Percentiles rank a stretch among this genome's conserved stretches.
Conservation (phyloP, 176 grass and related monocot species). For the Cenchrus fungigraminus region DNA sequence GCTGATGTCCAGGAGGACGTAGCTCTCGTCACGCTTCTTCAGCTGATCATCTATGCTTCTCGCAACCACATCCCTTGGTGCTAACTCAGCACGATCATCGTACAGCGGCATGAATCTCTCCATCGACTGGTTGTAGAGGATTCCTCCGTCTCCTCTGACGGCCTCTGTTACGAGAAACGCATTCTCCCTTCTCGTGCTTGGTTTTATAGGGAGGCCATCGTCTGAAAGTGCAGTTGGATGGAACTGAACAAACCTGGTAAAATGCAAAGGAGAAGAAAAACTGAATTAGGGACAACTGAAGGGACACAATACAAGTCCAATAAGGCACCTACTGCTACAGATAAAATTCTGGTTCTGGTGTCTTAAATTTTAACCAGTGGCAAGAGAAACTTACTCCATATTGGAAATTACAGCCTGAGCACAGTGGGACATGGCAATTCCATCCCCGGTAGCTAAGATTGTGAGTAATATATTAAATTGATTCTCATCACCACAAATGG, state of each 20-base stretch:
- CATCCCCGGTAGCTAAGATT: slow-evolving; percentile 87
- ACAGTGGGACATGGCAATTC: slow-evolving; percentile 92
- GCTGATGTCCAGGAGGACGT: slow-evolving; percentile 86
- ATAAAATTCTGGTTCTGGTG: not conserved
- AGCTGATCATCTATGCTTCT: slow-evolving; percentile 97
- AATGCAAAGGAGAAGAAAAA: slow-evolving; percentile 16
- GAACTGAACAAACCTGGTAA: slow-evolving; percentile 92
- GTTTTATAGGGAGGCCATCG: slow-evolving; percentile 86
- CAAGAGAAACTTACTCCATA: slow-evolving; percentile 91
- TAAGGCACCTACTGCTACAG: not conserved
- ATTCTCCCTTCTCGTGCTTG: slow-evolving; percentile 73
- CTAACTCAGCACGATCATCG: slow-evolving; percentile 80
- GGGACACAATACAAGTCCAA: not conserved
- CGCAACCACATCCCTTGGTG: slow-evolving; percentile 86
- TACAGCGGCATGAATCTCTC: slow-evolving; percentile 93
- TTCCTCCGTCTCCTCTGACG: slow-evolving; percentile 91
- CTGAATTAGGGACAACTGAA: slow-evolving; percentile 17
- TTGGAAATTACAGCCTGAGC: slow-evolving; percentile 97
- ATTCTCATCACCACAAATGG: slow-evolving; percentile 7
- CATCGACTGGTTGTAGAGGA: slow-evolving; percentile 91
- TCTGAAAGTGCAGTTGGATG: slow-evolving; percentile 95
- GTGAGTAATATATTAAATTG: slow-evolving; percentile 18
- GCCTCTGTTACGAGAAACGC: slow-evolving; percentile 95
- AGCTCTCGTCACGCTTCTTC: slow-evolving; percentile 85
- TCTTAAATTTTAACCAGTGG: not conserved